Percentiles rank a stretch among this genome's conserved stretches.
Evolutionary conservation across 129 eudicot species (phyloP).

Genomic region (Cynara cardunculus): DNA sequence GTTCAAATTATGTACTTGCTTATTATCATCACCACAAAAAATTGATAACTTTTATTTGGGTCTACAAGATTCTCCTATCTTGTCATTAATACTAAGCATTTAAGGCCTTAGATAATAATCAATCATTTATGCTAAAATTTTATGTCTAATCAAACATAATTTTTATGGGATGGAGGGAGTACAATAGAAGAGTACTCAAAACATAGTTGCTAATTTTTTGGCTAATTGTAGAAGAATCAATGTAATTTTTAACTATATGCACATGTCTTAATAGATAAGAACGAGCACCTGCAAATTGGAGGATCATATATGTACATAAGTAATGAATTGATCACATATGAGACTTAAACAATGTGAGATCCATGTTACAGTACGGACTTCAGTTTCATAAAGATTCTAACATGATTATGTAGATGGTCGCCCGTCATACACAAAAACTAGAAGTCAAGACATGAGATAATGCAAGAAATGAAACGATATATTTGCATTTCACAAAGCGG

Average conservation of each 20-base stretch:
- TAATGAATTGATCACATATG: background rate
- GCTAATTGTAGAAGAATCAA: background rate
- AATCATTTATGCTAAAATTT: background rate
- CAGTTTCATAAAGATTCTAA: background rate
- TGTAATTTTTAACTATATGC: background rate
- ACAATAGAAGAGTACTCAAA: background rate
- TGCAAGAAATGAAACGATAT: background rate
- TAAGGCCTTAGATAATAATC: background rate
- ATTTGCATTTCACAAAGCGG: background rate
- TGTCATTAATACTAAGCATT: background rate
- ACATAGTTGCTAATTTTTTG: background rate
- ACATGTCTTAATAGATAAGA: background rate
- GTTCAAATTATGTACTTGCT: background rate
- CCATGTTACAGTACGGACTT: background rate
- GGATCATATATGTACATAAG: background rate
- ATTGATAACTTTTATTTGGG: background rate
- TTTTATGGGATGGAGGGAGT: background rate
- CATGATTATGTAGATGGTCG: too few relatives aligned
- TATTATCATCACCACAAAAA: background rate
- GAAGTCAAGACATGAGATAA: background rate
- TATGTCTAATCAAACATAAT: background rate
- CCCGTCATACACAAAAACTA: too few relatives aligned
- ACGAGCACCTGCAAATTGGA: background rate
- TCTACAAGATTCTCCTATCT: background rate
- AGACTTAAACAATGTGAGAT: background rate